Evolutionary conservation across 345 rosid genomes (phyloP).

Genomic region (Microthlaspi erraticum): DNA sequence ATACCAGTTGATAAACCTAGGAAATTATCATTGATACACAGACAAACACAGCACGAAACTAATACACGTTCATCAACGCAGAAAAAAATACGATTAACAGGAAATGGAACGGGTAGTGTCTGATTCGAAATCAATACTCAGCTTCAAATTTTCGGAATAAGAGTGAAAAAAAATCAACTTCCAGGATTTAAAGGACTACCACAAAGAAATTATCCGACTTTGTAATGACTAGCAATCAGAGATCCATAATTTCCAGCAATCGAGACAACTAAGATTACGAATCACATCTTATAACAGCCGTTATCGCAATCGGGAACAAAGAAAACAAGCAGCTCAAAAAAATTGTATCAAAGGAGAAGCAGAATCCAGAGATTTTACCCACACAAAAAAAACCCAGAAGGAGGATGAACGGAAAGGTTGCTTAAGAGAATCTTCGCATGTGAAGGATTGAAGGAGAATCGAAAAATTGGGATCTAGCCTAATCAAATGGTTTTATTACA

Average conservation of each 20-base stretch:
- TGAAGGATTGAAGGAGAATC: constrained; percentile 36
- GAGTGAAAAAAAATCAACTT: background rate
- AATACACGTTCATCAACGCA: constrained; percentile 1
- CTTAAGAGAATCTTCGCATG: constrained; percentile 23
- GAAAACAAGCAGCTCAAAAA: constrained; percentile 16
- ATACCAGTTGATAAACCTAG: constrained; percentile 17
- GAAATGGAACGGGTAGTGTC: background rate
- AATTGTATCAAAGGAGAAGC: constrained; percentile 26
- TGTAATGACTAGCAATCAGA: constrained; percentile 21
- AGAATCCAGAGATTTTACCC: constrained; percentile 39
- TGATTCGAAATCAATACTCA: constrained; percentile 1
- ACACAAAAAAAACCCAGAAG: constrained; percentile 4
- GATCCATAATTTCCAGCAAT: constrained; percentile 27
- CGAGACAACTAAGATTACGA: constrained; percentile 42
- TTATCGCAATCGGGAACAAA: constrained; percentile 3
- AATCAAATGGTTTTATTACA: background rate
- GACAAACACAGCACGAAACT: background rate
- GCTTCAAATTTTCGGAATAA: background rate
- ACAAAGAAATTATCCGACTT: constrained; percentile 6
- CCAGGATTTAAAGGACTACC: constrained; percentile 9
- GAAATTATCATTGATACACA: constrained; percentile 27
- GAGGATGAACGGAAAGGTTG: constrained; percentile 23
- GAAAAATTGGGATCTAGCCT: constrained; percentile 23
- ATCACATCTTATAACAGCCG: constrained; percentile 1
- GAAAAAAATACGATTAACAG: background rate